Evolutionary conservation across 495 filamentous ascomycete species (phyloP).

Genomic region (Ramalina peruviana): DNA sequence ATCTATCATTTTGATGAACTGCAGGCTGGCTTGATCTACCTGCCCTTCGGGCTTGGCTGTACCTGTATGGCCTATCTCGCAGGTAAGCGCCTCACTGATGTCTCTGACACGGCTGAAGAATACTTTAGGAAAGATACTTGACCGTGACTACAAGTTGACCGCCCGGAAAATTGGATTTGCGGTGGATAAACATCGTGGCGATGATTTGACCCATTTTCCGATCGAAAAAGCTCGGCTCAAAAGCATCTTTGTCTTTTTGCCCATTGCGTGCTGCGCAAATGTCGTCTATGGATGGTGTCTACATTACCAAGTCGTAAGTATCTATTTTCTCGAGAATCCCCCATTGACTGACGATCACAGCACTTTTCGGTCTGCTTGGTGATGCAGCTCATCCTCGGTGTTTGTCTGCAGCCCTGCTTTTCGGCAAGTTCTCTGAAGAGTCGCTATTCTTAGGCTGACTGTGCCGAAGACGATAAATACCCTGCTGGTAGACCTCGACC

Average conservation of each 20-base stretch:
- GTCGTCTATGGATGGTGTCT: conserved; percentile 47
- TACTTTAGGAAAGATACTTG: conserved; percentile 19
- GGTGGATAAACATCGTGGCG: conserved; percentile 33
- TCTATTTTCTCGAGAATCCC: no score
- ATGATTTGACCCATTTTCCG: conserved; percentile 43
- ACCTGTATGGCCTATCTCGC: neutral
- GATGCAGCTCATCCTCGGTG: conserved; percentile 11
- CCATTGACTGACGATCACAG: neutral
- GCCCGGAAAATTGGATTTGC: conserved; percentile 29
- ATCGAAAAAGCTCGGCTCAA: conserved; percentile 48
- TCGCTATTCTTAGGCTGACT: neutral
- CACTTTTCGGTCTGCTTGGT: conserved; percentile 8
- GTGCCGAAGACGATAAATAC: conserved; percentile 2
- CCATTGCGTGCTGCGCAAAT: conserved; percentile 17
- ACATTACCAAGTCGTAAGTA: conserved; percentile 17
- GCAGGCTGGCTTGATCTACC: conserved; percentile 23
- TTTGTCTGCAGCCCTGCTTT: conserved; percentile 1
- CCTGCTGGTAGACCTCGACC: conserved; percentile 16
- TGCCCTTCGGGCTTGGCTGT: conserved; percentile 21
- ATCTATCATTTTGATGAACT: conserved; percentile 16
- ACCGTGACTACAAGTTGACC: conserved; percentile 2
- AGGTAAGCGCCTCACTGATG: conserved; percentile 12
- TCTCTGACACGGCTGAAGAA: no score
- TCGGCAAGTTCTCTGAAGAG: conserved; percentile 3
- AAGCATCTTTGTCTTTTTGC: conserved; percentile 12